Conservation (phyloP, 768 basidiomycete species). For the Coprinopsis marcescibilis region DNA sequence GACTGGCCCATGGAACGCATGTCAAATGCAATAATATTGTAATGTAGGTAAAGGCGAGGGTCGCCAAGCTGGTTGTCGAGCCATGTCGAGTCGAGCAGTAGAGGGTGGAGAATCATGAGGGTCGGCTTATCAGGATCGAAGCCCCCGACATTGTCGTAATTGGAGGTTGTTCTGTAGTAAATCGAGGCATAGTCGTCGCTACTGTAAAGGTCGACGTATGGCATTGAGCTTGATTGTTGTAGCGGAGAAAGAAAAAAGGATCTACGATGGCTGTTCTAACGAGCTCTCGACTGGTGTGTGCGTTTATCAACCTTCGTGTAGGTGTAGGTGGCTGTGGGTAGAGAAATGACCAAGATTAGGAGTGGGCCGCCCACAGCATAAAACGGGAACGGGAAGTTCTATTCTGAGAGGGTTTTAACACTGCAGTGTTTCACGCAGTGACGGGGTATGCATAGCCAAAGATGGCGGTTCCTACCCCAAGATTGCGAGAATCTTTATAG, state of each 20-base stretch:
- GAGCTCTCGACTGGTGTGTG: too few species aligned
- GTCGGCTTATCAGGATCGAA: conserved; percentile 65
- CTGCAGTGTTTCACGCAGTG: too few species aligned
- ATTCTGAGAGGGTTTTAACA: too few species aligned
- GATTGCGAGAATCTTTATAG: too few species aligned
- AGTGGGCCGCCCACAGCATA: too few species aligned
- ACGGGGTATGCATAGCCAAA: too few species aligned
- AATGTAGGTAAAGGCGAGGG: conserved; percentile 48
- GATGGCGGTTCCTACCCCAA: too few species aligned
- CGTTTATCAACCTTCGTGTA: too few species aligned
- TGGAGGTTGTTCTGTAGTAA: conserved; percentile 65
- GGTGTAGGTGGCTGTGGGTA: too few species aligned
- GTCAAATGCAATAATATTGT: conserved; percentile 75
- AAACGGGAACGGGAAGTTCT: too few species aligned
- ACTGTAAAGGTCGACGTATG: conserved; percentile 60
- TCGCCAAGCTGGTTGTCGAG: conserved; percentile 62
- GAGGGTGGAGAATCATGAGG: conserved; percentile 61
- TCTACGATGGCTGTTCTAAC: too few species aligned
- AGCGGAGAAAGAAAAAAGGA: neutral
- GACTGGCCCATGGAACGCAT: conserved; percentile 60
- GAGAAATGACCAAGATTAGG: too few species aligned
- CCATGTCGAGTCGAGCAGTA: conserved; percentile 68
- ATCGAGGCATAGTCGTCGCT: conserved; percentile 66
- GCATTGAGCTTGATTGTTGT: conserved; percentile 40
- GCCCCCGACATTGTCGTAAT: conserved; percentile 52